Base-by-base conservation (phyloP, 768 basidiomycete species). In the Podaxis mareebaensis region DNA sequence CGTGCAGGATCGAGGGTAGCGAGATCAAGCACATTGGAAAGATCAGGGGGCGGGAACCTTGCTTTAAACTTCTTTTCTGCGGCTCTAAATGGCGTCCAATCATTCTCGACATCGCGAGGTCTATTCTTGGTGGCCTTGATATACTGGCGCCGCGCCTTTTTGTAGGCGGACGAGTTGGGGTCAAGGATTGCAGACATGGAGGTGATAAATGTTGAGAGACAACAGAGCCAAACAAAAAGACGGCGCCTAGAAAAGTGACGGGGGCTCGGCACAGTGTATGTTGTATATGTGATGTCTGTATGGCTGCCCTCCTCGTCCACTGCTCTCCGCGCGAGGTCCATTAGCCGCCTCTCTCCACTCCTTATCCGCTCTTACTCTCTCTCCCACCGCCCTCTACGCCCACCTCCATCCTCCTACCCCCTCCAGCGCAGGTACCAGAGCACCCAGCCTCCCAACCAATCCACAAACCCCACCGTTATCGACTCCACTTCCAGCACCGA, bases 31-130 rank as follows among this genome's bases (percentile, higher is more conserved):
- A 91, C 89, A 46, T 75, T 72, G 26, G 81, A 82, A 7, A 94
- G 80, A 75, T 92, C 87, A 2, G 88, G 91, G 0, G 89, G 91
- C 3, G 91, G 91, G 69, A 91, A 93, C 33, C 83, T 81, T 0
- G 89, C 80, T 74, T 93, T 95, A 81, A 84, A 95, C 48, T 78
- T 83, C 75, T 95, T 95, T 74, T 95, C 93, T 26, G 86, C 86
- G 0, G 82, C 82, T 69, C 93, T 80, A 72, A 94, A 94, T 0
- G 89, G 82, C 0, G 92, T 85, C 90, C 90, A 92, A 51, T 81
- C 80, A 11, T 73, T 65, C n/a, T 85, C 82, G 6, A 77, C 64
- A 28, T 79, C 75, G 0, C 69, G 74, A 7, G 44, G 44, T 69
- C 85, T 81, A 68, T 85, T 83, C 65, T 76, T 84, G 8, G 86